Evolutionary conservation across 78 protist genomes (phyloP).

Genomic region (Salpingoeca rosetta): DNA sequence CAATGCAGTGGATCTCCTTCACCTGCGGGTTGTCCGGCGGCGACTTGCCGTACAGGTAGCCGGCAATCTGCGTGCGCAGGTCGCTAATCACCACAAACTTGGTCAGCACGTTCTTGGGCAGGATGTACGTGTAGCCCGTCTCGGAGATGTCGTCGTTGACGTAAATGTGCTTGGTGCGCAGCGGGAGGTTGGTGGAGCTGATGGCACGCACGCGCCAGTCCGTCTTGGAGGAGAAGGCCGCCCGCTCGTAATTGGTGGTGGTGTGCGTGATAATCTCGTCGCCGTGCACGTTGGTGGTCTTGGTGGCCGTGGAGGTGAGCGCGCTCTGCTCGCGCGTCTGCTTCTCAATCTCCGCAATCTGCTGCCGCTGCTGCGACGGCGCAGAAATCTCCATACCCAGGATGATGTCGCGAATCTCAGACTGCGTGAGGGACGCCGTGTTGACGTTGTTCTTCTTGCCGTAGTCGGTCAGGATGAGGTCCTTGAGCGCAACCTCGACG

Average conservation of each 20-base stretch:
- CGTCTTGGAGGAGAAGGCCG: slow-evolving; percentile 72
- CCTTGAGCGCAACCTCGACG: slow-evolving; percentile 91
- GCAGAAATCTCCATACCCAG: slow-evolving; percentile 99
- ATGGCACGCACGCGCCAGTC: slow-evolving; percentile 99
- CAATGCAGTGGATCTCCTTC: slow-evolving; percentile 94
- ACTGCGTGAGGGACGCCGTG: slow-evolving; percentile 89
- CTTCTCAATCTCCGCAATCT: slow-evolving; percentile 95
- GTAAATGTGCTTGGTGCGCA: slow-evolving; percentile 94
- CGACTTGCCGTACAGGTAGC: slow-evolving; percentile 87
- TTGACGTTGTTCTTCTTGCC: slow-evolving; percentile 97
- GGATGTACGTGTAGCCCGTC: slow-evolving; percentile 86
- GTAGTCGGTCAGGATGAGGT: slow-evolving; percentile 96
- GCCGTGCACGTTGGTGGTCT: slow-evolving; percentile 87
- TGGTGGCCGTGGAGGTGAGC: slow-evolving; percentile 79
- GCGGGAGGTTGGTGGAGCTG: slow-evolving; percentile 91
- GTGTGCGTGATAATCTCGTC: slow-evolving; percentile 91
- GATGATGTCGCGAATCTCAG: slow-evolving; percentile 98
- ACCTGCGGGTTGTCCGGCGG: slow-evolving; percentile 95
- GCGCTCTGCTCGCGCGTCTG: slow-evolving; percentile 71
- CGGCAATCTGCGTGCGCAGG: slow-evolving; percentile 93
- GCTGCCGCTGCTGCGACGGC: slow-evolving; percentile 91
- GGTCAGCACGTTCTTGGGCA: slow-evolving; percentile 96
- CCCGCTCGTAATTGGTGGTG: slow-evolving; percentile 85
- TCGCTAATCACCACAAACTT: slow-evolving; percentile 87
- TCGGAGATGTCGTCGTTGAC: slow-evolving; percentile 81